phyloP scores from a whole-genome alignment of 2,329 filamentous ascomycete genomes.

The Sarocladiaceae sp. region DNA sequence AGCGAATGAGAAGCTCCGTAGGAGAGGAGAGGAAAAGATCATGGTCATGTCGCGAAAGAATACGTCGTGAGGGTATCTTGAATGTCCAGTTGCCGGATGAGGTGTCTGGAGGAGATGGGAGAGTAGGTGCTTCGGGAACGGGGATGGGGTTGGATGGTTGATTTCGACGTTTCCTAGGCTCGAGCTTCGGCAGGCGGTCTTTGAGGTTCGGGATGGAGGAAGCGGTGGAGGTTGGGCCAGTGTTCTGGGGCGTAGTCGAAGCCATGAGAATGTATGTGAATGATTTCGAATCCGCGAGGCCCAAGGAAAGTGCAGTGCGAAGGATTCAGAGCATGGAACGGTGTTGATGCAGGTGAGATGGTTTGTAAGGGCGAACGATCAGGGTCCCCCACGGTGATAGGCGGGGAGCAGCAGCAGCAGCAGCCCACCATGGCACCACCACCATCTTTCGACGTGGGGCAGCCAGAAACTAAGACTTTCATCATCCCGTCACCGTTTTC shows the following conservation, averaged over 20 bases:
- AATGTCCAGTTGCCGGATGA: slow-evolving; percentile 48
- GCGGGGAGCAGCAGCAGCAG: too few species aligned
- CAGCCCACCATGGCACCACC: slow-evolving; percentile 8
- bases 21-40: slow-evolving; percentile 72
- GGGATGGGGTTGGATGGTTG: slow-evolving; percentile 51
- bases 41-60: slow-evolving; percentile 76
- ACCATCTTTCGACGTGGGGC: slow-evolving; percentile 8
- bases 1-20: slow-evolving; percentile 67
- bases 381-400: neutral
- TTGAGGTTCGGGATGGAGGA: slow-evolving; percentile 30
- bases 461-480: slow-evolving; percentile 3
- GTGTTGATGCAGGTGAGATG: neutral
- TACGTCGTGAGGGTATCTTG: slow-evolving; percentile 65
- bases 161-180: slow-evolving; percentile 53
- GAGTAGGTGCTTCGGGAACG: slow-evolving; percentile 66
- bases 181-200: slow-evolving; percentile 59
- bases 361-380: neutral
- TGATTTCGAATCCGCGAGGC: neutral
- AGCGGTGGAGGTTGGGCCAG: slow-evolving; percentile 7
- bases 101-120: slow-evolving; percentile 59
- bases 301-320: neutral
- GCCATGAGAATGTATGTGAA: neutral
- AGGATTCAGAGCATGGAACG: too few species aligned
- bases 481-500: neutral
- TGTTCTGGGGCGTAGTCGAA: slow-evolving; percentile 10